phyloP scores from a whole-genome alignment of 202 grass and related monocot species.

The Schoenoplectus triqueter region DNA sequence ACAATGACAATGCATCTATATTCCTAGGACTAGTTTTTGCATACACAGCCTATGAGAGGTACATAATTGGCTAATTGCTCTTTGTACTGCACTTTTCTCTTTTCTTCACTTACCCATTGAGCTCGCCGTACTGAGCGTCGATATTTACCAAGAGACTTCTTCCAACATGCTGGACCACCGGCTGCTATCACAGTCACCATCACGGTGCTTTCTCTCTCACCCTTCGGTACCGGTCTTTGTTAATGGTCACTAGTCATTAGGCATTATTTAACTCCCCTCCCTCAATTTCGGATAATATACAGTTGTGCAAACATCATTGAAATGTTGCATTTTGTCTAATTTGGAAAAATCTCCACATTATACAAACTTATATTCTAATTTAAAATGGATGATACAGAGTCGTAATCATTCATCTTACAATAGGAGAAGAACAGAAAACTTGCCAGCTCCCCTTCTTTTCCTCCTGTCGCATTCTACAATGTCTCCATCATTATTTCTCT shows the following conservation, averaged over 20 bases:
- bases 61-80: not conserved
- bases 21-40: conserved; percentile 40
- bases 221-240: not conserved
- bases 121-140: not conserved
- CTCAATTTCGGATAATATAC: not conserved
- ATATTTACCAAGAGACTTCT: conserved; percentile 14
- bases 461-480: conserved; percentile 36
- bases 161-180: conserved; percentile 8
- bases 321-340: not conserved
- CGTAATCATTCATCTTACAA: not conserved
- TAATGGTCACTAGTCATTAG: conserved; percentile 23
- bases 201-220: conserved; percentile 7
- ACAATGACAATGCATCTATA: conserved; percentile 15
- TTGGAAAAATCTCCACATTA: not conserved
- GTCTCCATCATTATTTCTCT: conserved; percentile 40
- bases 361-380: not conserved
- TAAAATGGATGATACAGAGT: conserved; percentile 10
- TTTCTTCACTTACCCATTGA: not conserved
- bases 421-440: conserved; percentile 23
- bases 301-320: not conserved
- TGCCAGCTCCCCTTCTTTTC: conserved; percentile 1
- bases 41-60: not conserved
- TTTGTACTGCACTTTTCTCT: not conserved
- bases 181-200: conserved; percentile 30
- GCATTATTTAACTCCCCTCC: not conserved